Evolutionary conservation across 2,329 filamentous ascomycete genomes (phyloP).

Genomic region (Conoideocrella luteorostrata): DNA sequence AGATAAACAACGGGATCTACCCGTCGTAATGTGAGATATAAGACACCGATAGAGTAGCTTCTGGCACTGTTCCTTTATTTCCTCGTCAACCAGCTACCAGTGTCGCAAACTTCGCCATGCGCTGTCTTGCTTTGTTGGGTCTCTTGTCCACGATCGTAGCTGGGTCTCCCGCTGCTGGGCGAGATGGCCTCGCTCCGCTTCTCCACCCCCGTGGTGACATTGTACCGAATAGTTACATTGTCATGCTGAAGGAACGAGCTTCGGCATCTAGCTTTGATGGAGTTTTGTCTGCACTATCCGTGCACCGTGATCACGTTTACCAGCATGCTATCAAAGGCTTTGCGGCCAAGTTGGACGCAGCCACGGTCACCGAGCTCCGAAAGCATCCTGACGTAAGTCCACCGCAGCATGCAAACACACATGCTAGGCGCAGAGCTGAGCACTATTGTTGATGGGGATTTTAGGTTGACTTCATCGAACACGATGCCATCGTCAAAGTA

Average conservation of each 20-base stretch:
- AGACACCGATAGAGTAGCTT: no score
- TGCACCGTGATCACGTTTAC: slow-evolving; percentile 18
- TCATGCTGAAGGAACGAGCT: slow-evolving; percentile 19
- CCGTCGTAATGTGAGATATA: no score
- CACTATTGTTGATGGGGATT: no score
- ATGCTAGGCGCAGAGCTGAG: neutral
- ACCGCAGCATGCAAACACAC: neutral
- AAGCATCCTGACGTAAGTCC: slow-evolving; percentile 16
- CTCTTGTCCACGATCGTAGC: no score
- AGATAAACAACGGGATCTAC: no score
- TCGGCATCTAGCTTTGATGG: slow-evolving; percentile 8
- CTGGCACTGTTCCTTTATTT: no score
- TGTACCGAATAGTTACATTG: slow-evolving; percentile 22
- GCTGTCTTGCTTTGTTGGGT: neutral
- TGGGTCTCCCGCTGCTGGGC: no score
- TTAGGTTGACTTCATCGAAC: neutral
- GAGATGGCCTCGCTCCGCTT: neutral
- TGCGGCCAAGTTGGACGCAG: slow-evolving; percentile 14
- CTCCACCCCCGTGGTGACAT: slow-evolving; percentile 3
- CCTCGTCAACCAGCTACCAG: neutral
- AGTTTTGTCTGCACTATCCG: slow-evolving; percentile 11
- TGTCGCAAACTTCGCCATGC: neutral
- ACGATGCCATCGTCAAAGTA: neutral
- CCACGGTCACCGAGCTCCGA: slow-evolving; percentile 14
- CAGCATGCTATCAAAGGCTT: slow-evolving; percentile 17